Evolutionary conservation across 1,284 basidiomycete species (phyloP).

Genomic region (Pseudozyma hubeiensis): DNA sequence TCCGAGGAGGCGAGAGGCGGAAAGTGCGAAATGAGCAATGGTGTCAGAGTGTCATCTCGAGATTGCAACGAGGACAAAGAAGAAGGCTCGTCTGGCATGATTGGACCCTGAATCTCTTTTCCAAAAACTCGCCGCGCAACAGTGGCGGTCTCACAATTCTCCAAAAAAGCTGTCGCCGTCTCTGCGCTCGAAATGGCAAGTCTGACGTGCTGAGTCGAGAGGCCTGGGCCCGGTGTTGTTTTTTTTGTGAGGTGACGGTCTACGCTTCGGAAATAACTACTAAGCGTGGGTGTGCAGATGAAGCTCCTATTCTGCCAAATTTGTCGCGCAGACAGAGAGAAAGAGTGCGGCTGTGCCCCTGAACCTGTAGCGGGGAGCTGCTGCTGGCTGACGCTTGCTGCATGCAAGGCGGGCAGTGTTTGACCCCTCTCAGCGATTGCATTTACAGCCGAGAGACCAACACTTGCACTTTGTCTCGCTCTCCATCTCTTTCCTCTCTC

Average conservation of each 20-base stretch:
- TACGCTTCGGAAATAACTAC: neutral
- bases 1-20: no score
- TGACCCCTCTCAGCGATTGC: slow-evolving; percentile 5
- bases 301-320: no score
- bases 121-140: neutral
- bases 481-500: no score
- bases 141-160: neutral
- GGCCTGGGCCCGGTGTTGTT: no score
- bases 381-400: slow-evolving; percentile 10
- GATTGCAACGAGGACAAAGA: neutral
- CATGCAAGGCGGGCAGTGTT: slow-evolving; percentile 4
- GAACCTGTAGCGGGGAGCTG: neutral
- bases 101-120: slow-evolving; percentile 7
- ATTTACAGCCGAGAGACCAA: slow-evolving; percentile 9
- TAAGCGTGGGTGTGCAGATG: no score
- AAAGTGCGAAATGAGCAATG: no score
- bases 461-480: slow-evolving; percentile 1
- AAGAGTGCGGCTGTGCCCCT: neutral
- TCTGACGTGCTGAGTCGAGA: neutral
- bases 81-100: neutral
- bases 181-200: slow-evolving; percentile 2
- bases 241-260: neutral
- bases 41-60: neutral
- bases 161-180: neutral
- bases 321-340: no score